These are phyloP conservation scores for Monosporascus sp. DNA, from an alignment of 2,329 filamentous ascomycete species.

Conservation along the genomic window DNA sequence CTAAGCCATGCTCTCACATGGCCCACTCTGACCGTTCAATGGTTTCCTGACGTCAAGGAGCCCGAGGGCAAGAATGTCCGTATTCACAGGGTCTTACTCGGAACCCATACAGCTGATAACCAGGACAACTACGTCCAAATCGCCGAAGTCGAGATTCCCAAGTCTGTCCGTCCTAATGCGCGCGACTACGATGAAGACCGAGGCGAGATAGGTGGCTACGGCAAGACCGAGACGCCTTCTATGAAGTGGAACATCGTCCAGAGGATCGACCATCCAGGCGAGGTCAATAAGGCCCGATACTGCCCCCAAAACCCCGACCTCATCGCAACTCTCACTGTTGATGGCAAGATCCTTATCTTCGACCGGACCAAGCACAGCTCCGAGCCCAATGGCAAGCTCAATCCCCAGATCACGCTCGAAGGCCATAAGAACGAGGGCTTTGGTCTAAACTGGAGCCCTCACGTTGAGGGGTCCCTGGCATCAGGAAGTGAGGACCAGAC, in stretches of 20 bases:
- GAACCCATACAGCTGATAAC: slow-evolving; percentile 86
- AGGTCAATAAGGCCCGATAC: slow-evolving; percentile 98
- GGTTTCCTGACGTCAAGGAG: slow-evolving; percentile 93
- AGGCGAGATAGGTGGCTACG: slow-evolving; percentile 91
- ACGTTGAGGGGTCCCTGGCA: slow-evolving; percentile 72
- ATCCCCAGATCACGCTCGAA: slow-evolving; percentile 76
- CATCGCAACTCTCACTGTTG: slow-evolving; percentile 86
- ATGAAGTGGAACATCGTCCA: slow-evolving; percentile 92
- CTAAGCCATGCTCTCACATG: slow-evolving; percentile 81
- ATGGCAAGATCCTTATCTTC: slow-evolving; percentile 86
- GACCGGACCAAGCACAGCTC: slow-evolving; percentile 91
- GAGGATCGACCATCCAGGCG: slow-evolving; percentile 91
- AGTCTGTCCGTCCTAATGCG: slow-evolving; percentile 65
- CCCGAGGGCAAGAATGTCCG: slow-evolving; percentile 81
- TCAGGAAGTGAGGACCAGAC: slow-evolving; percentile 91
- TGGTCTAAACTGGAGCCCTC: slow-evolving; percentile 87
- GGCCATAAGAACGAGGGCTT: slow-evolving; percentile 90
- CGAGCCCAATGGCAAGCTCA: slow-evolving; percentile 66
- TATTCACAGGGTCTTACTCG: slow-evolving; percentile 83
- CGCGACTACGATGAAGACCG: slow-evolving; percentile 87
- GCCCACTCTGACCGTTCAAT: slow-evolving; percentile 96
- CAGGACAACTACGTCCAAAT: slow-evolving; percentile 91
- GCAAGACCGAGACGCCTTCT: slow-evolving; percentile 65
- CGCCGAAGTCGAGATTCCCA: slow-evolving; percentile 88
- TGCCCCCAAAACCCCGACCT: slow-evolving; percentile 97